A percentile compares a stretch with the other conserved stretches of the same genome.
Conservation (phyloP, 305 asterid species). For the Euphrasia arctica region DNA sequence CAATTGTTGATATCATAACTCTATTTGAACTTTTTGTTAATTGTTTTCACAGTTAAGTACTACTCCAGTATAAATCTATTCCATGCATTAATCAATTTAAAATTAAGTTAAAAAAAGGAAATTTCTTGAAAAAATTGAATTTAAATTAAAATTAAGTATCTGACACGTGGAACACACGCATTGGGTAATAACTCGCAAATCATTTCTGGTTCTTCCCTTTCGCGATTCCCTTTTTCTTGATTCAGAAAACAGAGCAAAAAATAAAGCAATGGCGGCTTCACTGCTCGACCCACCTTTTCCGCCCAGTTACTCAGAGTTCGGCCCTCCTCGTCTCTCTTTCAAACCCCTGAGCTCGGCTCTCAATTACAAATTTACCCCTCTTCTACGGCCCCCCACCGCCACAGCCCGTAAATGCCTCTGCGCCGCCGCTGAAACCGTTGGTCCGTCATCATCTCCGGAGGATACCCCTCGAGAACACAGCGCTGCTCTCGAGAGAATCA, state of each 20-base stretch:
- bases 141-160: background rate
- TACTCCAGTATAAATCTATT: too few relatives aligned
- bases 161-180: constrained; percentile 27
- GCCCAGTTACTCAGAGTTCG: constrained; percentile 24
- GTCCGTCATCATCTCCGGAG: constrained; percentile 25
- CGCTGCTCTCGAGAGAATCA: constrained; percentile 35
- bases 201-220: background rate
- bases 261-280: constrained; percentile 34
- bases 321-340: constrained; percentile 22
- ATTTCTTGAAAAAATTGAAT: too few relatives aligned
- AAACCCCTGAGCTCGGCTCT: constrained; percentile 29
- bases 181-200: constrained; percentile 25
- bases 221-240: background rate
- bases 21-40: too few relatives aligned
- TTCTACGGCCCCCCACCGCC: constrained; percentile 29
- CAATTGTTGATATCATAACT: too few relatives aligned
- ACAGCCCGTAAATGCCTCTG: constrained; percentile 27
- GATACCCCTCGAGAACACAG: constrained; percentile 27
- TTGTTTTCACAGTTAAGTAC: too few relatives aligned
- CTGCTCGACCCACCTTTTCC: constrained; percentile 39
- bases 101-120: too few relatives aligned
- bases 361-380: constrained; percentile 23
- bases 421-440: constrained; percentile 35
- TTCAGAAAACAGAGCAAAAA: constrained; percentile 20
- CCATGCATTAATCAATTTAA: too few relatives aligned